phyloP scores from a whole-genome alignment of 768 basidiomycete genomes.

The Leccinum sublutescens region DNA sequence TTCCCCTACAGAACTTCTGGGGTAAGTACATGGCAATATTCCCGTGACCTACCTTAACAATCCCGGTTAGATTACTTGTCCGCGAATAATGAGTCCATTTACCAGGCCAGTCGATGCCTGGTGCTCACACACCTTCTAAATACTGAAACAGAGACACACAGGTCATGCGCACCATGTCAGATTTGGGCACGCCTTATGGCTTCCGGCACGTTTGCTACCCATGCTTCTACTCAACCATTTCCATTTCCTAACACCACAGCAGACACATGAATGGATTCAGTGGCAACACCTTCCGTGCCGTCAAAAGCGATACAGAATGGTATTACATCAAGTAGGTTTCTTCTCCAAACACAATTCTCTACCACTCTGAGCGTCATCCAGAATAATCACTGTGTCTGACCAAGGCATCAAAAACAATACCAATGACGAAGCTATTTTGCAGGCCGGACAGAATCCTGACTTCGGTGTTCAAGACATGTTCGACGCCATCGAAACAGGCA shows the following conservation, averaged over 20 bases:
- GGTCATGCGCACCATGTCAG: slow-evolving; percentile 51
- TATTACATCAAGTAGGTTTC: slow-evolving; percentile 52
- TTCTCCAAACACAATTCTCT: not conserved
- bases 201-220: slow-evolving; percentile 27
- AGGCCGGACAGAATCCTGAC: slow-evolving; percentile 45
- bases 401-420: slow-evolving; percentile 43
- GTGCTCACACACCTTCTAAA: not conserved
- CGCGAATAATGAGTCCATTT: slow-evolving; percentile 46
- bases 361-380: slow-evolving; percentile 16
- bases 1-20: slow-evolving; percentile 17
- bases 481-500: slow-evolving; percentile 51
- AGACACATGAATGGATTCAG: slow-evolving; percentile 50
- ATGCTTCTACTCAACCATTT: not conserved
- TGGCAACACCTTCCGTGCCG: slow-evolving; percentile 46
- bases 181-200: slow-evolving; percentile 57
- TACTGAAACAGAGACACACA: slow-evolving; percentile 11
- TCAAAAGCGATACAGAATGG: slow-evolving; percentile 48
- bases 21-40: slow-evolving; percentile 8
- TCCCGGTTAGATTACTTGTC: slow-evolving; percentile 42
- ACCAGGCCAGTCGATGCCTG: slow-evolving; percentile 25
- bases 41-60: not conserved
- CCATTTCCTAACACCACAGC: not conserved
- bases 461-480: slow-evolving; percentile 57
- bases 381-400: slow-evolving; percentile 20
- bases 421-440: slow-evolving; percentile 34